Evolutionary conservation across 2,329 filamentous ascomycete genomes (phyloP), one percentile per base, ranked within the genome.

Genomic region (Cyanodermella asteris): DNA sequence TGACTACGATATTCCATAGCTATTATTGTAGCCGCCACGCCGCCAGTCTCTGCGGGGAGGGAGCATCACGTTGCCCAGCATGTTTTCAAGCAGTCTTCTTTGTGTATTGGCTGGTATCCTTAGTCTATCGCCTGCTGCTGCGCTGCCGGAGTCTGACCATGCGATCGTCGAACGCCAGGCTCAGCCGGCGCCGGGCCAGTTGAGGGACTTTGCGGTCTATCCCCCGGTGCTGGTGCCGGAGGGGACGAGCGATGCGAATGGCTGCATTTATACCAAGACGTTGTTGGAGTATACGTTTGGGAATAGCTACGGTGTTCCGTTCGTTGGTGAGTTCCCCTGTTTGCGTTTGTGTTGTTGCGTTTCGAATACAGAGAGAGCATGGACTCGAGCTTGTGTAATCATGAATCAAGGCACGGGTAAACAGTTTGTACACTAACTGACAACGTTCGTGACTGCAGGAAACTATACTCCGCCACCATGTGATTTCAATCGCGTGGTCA

Each of bases 401-500:
- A n/a, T n/a, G n/a, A n/a, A 20, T 19, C 13, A 15, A 14, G 25
- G 8, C n/a, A 12, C 21, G 8, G 17, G n/a, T n/a, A n/a, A n/a
- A n/a, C n/a, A n/a, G n/a, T n/a, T n/a, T n/a, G n/a, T 20, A 11
- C 8, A 12, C 13, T 6, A 3, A 22, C 12, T 7, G 14, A 7
- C 3, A 16, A 11, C 11, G 5, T 21, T 24, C 6, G 16, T 3
- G 12, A 7, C 28, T 24, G 31, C 30, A 72, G 67, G 64, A 22
- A 45, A 55, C 10, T 81, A 78, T 40, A 53, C 47, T 2, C 76
- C 76, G 8, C 73, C 75, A 1, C 38, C 47, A 14, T 80, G 72
- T 45, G 46, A 58, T 10, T 87, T 84, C 51, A 73, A 80, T 40
- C 61, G 67, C 17, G 71, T 82, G 10, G 60, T 65, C 13, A 65